Conservation (phyloP, 176 grass and related monocot genomes). For the Elymus sibiricus region DNA sequence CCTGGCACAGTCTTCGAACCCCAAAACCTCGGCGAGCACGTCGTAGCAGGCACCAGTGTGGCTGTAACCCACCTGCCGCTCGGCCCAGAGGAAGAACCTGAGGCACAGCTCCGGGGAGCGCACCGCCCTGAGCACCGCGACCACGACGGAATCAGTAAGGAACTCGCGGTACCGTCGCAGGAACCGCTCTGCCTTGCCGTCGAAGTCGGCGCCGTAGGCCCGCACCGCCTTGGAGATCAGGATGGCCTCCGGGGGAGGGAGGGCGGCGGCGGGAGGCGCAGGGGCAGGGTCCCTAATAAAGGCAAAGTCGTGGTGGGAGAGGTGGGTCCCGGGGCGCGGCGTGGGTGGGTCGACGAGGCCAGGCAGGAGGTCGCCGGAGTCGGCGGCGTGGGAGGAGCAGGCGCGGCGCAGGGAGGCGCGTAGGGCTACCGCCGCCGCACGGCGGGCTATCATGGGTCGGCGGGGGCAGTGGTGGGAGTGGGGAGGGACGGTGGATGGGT, state of each 20-base stretch:
- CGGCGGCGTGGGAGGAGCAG: constrained; percentile 24
- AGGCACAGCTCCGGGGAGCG: constrained; percentile 58
- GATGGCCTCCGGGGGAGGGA: constrained; percentile 52
- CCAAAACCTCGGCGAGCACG: constrained; percentile 51
- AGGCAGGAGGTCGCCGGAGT: constrained; percentile 17
- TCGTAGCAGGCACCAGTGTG: constrained; percentile 64
- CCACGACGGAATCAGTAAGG: constrained; percentile 59
- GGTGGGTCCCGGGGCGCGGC: background rate
- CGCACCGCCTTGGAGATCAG: constrained; percentile 75
- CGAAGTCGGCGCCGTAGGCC: constrained; percentile 40
- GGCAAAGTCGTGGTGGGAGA: constrained; percentile 58
- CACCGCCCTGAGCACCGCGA: constrained; percentile 54
- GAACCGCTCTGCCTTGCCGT: constrained; percentile 51
- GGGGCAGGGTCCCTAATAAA: constrained; percentile 51
- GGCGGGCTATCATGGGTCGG: constrained; percentile 39
- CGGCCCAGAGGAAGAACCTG: constrained; percentile 93
- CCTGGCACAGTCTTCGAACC: constrained; percentile 58
- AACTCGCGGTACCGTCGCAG: constrained; percentile 64
- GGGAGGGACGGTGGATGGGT: background rate
- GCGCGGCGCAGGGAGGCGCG: constrained; percentile 25
- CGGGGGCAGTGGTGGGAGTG: background rate
- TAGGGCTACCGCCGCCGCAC: constrained; percentile 29
- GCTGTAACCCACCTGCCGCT: constrained; percentile 81
- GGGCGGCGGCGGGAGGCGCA: background rate
- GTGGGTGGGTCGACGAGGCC: constrained; percentile 19